Conservation (phyloP, 2,329 filamentous ascomycete species). For the Venturia oleaginea region DNA sequence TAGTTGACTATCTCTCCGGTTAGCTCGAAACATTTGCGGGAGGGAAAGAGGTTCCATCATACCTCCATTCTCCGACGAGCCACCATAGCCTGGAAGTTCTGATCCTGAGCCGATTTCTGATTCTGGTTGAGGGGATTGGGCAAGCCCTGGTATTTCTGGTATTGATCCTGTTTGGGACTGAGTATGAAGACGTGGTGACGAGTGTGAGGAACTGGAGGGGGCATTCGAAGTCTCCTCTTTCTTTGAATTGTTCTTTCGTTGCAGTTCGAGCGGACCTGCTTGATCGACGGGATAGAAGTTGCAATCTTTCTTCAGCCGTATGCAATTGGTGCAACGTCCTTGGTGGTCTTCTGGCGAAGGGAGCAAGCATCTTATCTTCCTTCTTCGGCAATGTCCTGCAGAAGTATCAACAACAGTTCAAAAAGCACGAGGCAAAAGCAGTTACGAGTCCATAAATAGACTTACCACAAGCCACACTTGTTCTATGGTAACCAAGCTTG, state of each 20-base stretch:
- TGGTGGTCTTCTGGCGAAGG: slow-evolving; percentile 62
- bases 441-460: slow-evolving; percentile 22
- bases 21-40: background rate
- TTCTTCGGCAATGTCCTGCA: slow-evolving; percentile 77
- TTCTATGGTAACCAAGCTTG: slow-evolving; percentile 91
- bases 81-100: slow-evolving; percentile 2
- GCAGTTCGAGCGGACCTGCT: slow-evolving; percentile 41
- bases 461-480: slow-evolving; percentile 92
- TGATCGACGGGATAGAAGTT: slow-evolving; percentile 87
- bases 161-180: background rate
- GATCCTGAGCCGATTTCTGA: background rate
- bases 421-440: slow-evolving; percentile 15
- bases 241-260: slow-evolving; percentile 23
- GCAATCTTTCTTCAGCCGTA: slow-evolving; percentile 88
- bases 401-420: slow-evolving; percentile 8
- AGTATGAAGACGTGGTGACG: slow-evolving; percentile 1
- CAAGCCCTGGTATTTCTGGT: background rate
- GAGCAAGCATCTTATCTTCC: slow-evolving; percentile 81
- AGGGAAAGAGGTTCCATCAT: background rate
- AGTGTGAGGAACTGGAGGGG: slow-evolving; percentile 1
- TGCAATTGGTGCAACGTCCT: slow-evolving; percentile 83
- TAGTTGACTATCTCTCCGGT: background rate
- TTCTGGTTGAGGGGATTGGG: slow-evolving; percentile 5
- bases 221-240: slow-evolving; percentile 18
- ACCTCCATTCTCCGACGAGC: background rate